Percentiles rank a stretch among this genome's conserved stretches.
phyloP scores from a whole-genome alignment of 2,329 filamentous ascomycete genomes.

The Penicillium sp. region DNA sequence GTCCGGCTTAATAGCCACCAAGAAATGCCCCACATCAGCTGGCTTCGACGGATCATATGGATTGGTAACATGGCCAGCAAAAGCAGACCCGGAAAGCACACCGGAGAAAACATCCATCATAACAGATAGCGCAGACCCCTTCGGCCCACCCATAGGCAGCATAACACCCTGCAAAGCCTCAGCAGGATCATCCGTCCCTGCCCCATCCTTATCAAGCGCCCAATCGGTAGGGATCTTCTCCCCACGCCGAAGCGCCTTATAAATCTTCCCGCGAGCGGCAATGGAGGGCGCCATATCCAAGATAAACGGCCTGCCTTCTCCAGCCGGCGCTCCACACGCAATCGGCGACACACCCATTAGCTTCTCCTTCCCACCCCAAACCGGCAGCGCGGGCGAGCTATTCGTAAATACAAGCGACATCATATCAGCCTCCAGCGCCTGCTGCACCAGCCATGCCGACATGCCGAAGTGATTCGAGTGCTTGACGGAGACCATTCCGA shows the following conservation, averaged over 20 bases:
- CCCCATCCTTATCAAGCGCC: conserved; percentile 70
- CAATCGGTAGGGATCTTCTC: conserved; percentile 54
- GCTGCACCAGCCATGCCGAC: conserved; percentile 75
- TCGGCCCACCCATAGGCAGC: conserved; percentile 82
- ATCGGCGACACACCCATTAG: conserved; percentile 73
- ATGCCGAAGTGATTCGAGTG: conserved; percentile 83
- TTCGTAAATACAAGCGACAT: conserved; percentile 71
- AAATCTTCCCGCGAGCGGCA: conserved; percentile 46
- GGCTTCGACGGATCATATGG: conserved; percentile 70
- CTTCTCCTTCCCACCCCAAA: conserved; percentile 65
- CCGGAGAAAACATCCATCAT: conserved; percentile 92
- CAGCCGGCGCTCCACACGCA: conserved; percentile 69
- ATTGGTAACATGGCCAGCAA: conserved; percentile 71
- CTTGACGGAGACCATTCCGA: conserved; percentile 72
- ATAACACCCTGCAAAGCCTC: conserved; percentile 73
- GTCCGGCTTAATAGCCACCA: conserved; percentile 70
- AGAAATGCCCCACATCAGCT: conserved; percentile 71
- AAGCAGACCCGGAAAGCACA: conserved; percentile 70
- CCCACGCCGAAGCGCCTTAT: conserved; percentile 42
- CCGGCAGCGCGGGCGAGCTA: conserved; percentile 68
- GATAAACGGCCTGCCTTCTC: conserved; percentile 55
- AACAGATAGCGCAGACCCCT: conserved; percentile 71
- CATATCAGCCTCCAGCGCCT: conserved; percentile 69
- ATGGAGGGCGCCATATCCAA: conserved; percentile 47
- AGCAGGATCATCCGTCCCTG: conserved; percentile 67